These are phyloP conservation scores for Chlorella variabilis DNA, from an alignment of 163 green algal genomes.

Conservation along the genomic window DNA sequence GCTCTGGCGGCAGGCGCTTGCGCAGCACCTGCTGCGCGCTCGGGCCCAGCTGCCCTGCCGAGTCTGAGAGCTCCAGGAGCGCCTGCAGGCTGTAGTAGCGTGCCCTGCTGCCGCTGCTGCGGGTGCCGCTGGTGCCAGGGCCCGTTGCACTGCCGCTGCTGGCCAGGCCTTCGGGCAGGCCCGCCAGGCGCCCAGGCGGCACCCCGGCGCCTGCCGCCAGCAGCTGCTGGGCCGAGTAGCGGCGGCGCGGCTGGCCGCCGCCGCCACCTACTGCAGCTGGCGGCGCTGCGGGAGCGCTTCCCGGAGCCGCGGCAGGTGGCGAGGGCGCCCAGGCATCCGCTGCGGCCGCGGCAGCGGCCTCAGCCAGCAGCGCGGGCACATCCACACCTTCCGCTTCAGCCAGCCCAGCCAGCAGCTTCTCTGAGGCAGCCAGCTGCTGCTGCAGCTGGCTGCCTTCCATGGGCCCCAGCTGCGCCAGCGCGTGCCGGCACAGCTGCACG, in stretches of 20 bases:
- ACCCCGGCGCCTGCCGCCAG: neutral
- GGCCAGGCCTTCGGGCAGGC: neutral
- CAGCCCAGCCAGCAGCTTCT: neutral
- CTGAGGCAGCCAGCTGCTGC: conserved; percentile 1
- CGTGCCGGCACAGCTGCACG: neutral
- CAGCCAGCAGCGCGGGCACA: too few relatives aligned
- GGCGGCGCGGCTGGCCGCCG: neutral
- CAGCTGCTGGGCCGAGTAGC: conserved; percentile 5
- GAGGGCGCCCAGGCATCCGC: neutral
- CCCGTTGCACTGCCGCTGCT: too few relatives aligned
- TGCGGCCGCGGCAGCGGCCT: neutral
- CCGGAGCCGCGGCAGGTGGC: neutral
- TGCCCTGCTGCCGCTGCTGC: neutral
- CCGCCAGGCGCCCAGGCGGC: neutral
- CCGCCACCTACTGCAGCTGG: too few relatives aligned
- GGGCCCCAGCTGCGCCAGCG: neutral
- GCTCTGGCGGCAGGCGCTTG: neutral
- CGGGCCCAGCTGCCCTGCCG: neutral
- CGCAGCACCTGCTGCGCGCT: neutral
- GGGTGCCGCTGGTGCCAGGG: too few relatives aligned
- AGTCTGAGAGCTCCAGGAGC: neutral
- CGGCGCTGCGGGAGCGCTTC: too few relatives aligned
- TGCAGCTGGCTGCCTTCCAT: neutral
- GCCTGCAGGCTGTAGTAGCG: conserved; percentile 16
- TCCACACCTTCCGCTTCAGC: neutral